Conservation (phyloP, 2,329 filamentous ascomycete genomes). For the Aspergillus oerlinghausenensis region DNA sequence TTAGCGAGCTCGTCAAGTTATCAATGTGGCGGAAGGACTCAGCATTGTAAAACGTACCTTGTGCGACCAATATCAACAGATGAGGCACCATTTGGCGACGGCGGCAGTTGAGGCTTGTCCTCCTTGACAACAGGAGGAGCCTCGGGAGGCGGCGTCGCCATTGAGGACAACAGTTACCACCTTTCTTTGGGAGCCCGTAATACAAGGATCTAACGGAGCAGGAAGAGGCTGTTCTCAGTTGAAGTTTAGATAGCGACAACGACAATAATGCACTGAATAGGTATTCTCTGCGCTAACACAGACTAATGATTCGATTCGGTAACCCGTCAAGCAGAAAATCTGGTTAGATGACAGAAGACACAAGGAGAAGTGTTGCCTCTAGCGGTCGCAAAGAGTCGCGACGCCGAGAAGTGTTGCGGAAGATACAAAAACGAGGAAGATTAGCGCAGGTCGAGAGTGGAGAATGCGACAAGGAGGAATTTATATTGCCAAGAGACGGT, state of each 20-base stretch:
- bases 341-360: slow-evolving; percentile 25
- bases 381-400: slow-evolving; percentile 15
- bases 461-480: slow-evolving; percentile 38
- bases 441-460: slow-evolving; percentile 29
- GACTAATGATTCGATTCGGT: slow-evolving; percentile 24
- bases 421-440: slow-evolving; percentile 23
- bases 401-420: slow-evolving; percentile 15
- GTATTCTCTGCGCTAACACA: slow-evolving; percentile 31
- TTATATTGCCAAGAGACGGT: slow-evolving; percentile 43
- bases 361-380: slow-evolving; percentile 14
- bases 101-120: slow-evolving; percentile 39
- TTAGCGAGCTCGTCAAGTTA: slow-evolving; percentile 8
- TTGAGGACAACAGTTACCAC: slow-evolving; percentile 22
- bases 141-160: slow-evolving; percentile 43
- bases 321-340: slow-evolving; percentile 19
- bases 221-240: slow-evolving; percentile 19
- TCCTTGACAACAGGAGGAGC: slow-evolving; percentile 34
- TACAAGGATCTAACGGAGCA: slow-evolving; percentile 23
- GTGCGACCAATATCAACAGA: slow-evolving; percentile 22
- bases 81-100: slow-evolving; percentile 31
- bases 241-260: slow-evolving; percentile 20
- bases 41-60: slow-evolving; percentile 24
- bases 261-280: slow-evolving; percentile 30
- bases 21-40: slow-evolving; percentile 4
- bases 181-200: slow-evolving; percentile 19